phyloP scores from a whole-genome alignment of 306 rosid genomes.

The Lagenaria siceraria region DNA sequence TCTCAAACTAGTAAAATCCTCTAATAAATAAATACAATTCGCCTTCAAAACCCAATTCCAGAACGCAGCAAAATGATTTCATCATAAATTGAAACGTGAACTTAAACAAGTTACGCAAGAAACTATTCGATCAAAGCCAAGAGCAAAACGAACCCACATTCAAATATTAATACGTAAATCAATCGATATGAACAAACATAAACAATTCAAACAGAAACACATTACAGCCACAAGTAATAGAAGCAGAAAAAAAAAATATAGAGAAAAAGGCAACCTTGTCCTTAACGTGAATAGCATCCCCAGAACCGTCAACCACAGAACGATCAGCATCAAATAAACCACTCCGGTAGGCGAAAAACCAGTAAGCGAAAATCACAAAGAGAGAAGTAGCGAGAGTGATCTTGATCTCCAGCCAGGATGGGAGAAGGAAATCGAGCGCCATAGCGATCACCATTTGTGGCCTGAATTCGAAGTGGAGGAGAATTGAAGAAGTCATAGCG shows the following conservation, averaged over 20 bases:
- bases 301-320: slow-evolving; percentile 26
- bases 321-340: slow-evolving; percentile 29
- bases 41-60: background rate
- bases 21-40: background rate
- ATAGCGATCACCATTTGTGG: slow-evolving; percentile 27
- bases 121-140: background rate
- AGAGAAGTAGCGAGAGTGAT: slow-evolving; percentile 61
- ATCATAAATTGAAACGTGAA: background rate
- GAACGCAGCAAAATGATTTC: background rate
- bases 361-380: slow-evolving; percentile 48
- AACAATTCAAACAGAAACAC: background rate
- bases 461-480: background rate
- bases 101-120: background rate
- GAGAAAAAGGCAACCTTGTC: slow-evolving; percentile 31
- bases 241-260: too few relatives aligned
- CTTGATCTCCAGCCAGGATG: slow-evolving; percentile 80
- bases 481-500: background rate
- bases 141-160: background rate
- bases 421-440: slow-evolving; percentile 47
- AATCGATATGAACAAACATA: background rate
- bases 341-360: slow-evolving; percentile 44
- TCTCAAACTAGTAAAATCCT: background rate
- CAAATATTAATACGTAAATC: background rate
- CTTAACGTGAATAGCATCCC: slow-evolving; percentile 28
- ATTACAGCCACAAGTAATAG: background rate